Base-by-base conservation (phyloP, 2,329 filamentous ascomycete genomes). In the Bipolaris sorokiniana region DNA sequence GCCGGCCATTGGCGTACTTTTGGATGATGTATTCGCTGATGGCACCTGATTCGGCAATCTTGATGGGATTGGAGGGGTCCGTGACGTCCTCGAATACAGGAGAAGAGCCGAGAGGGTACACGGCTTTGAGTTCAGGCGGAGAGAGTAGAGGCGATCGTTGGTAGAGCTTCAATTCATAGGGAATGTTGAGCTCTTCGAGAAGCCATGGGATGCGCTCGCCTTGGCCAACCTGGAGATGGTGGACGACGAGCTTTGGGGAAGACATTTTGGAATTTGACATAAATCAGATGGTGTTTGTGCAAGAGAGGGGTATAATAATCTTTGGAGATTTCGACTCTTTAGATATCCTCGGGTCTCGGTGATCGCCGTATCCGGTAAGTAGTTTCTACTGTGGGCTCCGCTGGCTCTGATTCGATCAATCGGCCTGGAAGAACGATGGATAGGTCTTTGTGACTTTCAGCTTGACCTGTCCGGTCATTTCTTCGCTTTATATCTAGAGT, bases 181-280 rank as follows among this genome's bases (percentile, higher is more conserved):
- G 68, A 49, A 90, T 73, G 46, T 74, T 72, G 16, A 89, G 82
- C 71, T 90, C 87, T 71, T 90, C 87, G 70, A 85, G 85, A 44
- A 89, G 82, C 82, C 84, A 89, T 66, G 83, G 76, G 49, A 89
- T 80, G 38, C 87, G 85, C 70, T 89, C 86, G 34, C 86, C 88
- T 69, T 89, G 86, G 10, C 84, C 86, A 69, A 71, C 51, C 61
- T 75, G 75, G 5, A 77, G 71, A 48, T 77, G 75, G 65, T 77
- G 73, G 49, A 77, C 62, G 38, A 69, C 69, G 46, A 77, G 65
- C 11, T 67, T 69, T 16, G 65, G 66, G n/a, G 59, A 62, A 3
- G 67, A 36, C 65, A 68, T 68, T 3, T 45, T 59, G 46, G 40
- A 48, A 22, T 5, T 28, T 42, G 31, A 16, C 22, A 22, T 15